Conservation (phyloP, 2,329 filamentous ascomycete species). For the Byssothecium circinans region DNA sequence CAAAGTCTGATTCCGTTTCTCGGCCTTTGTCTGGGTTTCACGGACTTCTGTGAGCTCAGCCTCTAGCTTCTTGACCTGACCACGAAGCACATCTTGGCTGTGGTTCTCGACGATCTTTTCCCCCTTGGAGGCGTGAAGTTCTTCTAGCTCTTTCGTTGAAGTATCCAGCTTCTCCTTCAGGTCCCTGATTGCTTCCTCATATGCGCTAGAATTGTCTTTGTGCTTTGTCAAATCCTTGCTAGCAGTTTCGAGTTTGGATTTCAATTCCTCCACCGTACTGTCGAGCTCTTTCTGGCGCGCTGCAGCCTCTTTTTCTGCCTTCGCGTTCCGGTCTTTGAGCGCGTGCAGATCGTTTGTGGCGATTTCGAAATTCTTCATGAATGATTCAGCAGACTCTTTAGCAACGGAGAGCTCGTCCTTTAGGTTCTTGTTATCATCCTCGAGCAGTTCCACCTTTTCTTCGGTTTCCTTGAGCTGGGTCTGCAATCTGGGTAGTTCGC, state of each 20-base stretch:
- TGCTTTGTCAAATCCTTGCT: conserved; percentile 51
- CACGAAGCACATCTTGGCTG: conserved; percentile 28
- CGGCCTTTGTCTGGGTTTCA: conserved; percentile 41
- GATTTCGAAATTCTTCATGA: conserved; percentile 63
- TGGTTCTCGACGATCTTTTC: conserved; percentile 35
- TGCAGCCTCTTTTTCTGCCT: conserved; percentile 33
- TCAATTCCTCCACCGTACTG: conserved; percentile 28
- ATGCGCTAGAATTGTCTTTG: conserved; percentile 45
- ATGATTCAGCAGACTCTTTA: conserved; percentile 62
- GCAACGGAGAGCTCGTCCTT: conserved; percentile 71
- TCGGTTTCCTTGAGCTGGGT: conserved; percentile 70
- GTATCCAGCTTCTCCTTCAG: conserved; percentile 33
- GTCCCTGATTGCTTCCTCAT: conserved; percentile 45
- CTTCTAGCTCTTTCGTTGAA: conserved; percentile 53
- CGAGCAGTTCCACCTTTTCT: conserved; percentile 70
- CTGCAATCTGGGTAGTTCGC: conserved; percentile 81
- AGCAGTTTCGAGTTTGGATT: conserved; percentile 38
- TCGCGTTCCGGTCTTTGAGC: conserved; percentile 56
- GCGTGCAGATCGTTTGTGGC: conserved; percentile 65
- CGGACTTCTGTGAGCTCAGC: conserved; percentile 33
- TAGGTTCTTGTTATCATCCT: conserved; percentile 67
- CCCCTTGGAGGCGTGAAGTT: conserved; percentile 43
- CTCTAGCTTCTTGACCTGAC: conserved; percentile 36
- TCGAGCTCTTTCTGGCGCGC: conserved; percentile 36
- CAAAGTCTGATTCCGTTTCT: conserved; percentile 58